Evolutionary conservation across 495 filamentous ascomycete species (phyloP).

Genomic region (Xanthoparmelia taractica): DNA sequence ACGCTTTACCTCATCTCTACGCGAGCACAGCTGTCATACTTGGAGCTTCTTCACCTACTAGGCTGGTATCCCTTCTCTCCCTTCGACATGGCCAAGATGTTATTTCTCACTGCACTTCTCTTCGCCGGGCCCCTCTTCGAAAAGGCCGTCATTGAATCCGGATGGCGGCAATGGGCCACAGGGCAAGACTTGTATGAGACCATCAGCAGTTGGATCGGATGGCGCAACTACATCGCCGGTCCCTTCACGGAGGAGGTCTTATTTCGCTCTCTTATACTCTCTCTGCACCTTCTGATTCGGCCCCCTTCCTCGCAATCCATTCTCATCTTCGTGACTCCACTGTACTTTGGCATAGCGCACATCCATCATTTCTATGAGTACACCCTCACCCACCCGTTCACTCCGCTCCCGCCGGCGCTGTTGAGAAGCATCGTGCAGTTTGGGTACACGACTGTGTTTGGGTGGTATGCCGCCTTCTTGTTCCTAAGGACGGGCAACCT

Average conservation of each 20-base stretch:
- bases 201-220: slow-evolving; percentile 54
- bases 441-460: slow-evolving; percentile 87
- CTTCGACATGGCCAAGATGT: slow-evolving; percentile 46
- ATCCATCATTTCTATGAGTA: slow-evolving; percentile 96
- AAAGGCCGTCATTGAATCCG: slow-evolving; percentile 58
- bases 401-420: slow-evolving; percentile 49
- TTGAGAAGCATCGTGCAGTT: slow-evolving; percentile 76
- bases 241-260: slow-evolving; percentile 89
- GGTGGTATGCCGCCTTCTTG: slow-evolving; percentile 86
- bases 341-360: slow-evolving; percentile 94
- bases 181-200: slow-evolving; percentile 37
- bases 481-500: slow-evolving; percentile 80
- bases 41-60: slow-evolving; percentile 53
- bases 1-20: slow-evolving; percentile 55
- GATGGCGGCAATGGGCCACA: slow-evolving; percentile 58
- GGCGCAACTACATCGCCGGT: slow-evolving; percentile 61
- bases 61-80: slow-evolving; percentile 69
- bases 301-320: slow-evolving; percentile 38
- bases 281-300: slow-evolving; percentile 71
- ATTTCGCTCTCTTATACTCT: slow-evolving; percentile 78
- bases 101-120: slow-evolving; percentile 66
- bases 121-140: slow-evolving; percentile 83
- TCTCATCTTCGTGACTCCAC: slow-evolving; percentile 70
- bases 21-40: slow-evolving; percentile 37
- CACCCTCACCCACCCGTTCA: slow-evolving; percentile 66